Percentiles rank a stretch among this genome's conserved stretches.
Evolutionary conservation across 257 asterid species (phyloP).

Genomic region (Cruciata laevipes): DNA sequence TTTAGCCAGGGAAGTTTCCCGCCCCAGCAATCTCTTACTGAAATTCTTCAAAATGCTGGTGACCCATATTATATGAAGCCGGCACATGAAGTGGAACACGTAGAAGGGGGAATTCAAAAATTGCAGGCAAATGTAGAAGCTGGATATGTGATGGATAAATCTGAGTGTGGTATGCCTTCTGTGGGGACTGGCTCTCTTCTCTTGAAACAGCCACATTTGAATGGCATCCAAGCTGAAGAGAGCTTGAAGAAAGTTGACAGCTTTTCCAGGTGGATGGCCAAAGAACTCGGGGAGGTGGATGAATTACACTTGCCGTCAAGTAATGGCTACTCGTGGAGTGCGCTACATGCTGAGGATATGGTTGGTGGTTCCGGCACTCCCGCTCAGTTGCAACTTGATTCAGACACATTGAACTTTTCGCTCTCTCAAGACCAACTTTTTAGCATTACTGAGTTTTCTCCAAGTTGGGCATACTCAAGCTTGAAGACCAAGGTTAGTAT

Average conservation of each 20-base stretch:
- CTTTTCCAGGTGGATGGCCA: conserved; percentile 86
- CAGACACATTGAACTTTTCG: conserved; percentile 58
- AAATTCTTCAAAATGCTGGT: conserved; percentile 28
- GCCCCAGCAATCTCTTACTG: conserved; percentile 33
- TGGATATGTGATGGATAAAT: conserved; percentile 26
- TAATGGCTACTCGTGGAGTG: conserved; percentile 62
- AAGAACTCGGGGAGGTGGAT: conserved; percentile 71
- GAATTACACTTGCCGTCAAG: conserved; percentile 53
- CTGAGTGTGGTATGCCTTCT: conserved; percentile 34
- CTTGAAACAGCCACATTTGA: conserved; percentile 50
- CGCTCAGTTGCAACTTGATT: conserved; percentile 55
- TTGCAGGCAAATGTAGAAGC: conserved; percentile 34
- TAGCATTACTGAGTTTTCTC: conserved; percentile 69
- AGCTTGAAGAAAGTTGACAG: conserved; percentile 93
- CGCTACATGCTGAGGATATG: conserved; percentile 55
- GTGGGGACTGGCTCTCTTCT: conserved; percentile 38
- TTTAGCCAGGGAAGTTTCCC: conserved; percentile 27
- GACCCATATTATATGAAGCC: conserved; percentile 30
- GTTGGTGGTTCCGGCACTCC: conserved; percentile 49
- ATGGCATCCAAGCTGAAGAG: conserved; percentile 52
- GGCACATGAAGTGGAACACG: conserved; percentile 39
- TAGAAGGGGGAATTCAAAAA: conserved; percentile 34
- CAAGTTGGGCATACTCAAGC: conserved; percentile 63
- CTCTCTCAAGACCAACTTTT: conserved; percentile 80
- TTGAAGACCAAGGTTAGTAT: conserved; percentile 54